A percentile compares a stretch with the other conserved stretches of the same genome.
Conservation (phyloP, 768 basidiomycete species). For the Tephrocybe sp. region DNA sequence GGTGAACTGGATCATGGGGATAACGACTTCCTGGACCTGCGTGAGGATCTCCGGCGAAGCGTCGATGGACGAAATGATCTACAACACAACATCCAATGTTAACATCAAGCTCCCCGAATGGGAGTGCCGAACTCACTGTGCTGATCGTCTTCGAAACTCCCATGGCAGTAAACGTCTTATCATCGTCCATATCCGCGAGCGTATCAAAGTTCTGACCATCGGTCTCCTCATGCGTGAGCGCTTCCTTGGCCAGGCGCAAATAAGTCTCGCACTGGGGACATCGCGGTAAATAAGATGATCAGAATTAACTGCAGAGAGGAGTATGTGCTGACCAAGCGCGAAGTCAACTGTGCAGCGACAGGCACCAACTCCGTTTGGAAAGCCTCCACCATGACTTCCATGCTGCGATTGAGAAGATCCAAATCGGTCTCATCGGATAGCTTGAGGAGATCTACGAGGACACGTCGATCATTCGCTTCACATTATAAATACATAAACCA, state of each 20-base stretch:
- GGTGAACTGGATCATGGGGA: slow-evolving; percentile 75
- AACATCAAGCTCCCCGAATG: neutral
- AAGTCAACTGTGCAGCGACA: slow-evolving; percentile 77
- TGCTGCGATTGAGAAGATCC: slow-evolving; percentile 76
- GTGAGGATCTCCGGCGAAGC: slow-evolving; percentile 69
- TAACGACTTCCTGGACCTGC: slow-evolving; percentile 78
- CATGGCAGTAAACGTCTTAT: slow-evolving; percentile 88
- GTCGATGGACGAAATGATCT: slow-evolving; percentile 78
- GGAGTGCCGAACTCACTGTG: slow-evolving; percentile 45
- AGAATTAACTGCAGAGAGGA: neutral
- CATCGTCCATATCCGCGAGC: slow-evolving; percentile 60
- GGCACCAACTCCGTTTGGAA: slow-evolving; percentile 85
- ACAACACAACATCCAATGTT: neutral
- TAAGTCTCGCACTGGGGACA: slow-evolving; percentile 72
- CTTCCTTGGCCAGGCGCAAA: slow-evolving; percentile 72
- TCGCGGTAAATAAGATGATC: neutral
- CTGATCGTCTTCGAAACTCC: slow-evolving; percentile 82
- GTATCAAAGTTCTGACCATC: slow-evolving; percentile 54
- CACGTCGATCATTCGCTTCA: neutral
- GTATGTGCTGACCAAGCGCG: slow-evolving; percentile 58
- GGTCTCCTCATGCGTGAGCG: slow-evolving; percentile 51
- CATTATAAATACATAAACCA: neutral
- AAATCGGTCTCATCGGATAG: slow-evolving; percentile 90
- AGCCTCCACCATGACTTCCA: slow-evolving; percentile 84
- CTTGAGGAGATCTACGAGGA: slow-evolving; percentile 67